Base-by-base conservation (phyloP, 176 grass and related monocot genomes). In the Ananas comosus region DNA sequence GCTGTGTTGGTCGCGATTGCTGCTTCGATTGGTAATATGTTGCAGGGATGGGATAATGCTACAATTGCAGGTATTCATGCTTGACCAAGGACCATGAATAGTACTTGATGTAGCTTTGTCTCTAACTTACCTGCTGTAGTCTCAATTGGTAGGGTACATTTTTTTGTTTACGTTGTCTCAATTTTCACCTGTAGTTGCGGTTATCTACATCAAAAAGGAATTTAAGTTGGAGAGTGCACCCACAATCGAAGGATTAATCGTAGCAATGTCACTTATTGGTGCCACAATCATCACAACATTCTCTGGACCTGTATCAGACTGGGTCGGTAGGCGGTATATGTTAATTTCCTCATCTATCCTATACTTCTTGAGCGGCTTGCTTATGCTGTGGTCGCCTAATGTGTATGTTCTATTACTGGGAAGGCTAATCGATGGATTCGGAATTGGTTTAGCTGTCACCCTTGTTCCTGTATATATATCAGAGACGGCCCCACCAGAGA, bases 1-100 rank as follows among this genome's bases (percentile, higher is more conserved):
- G 86, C 88, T 1, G 88, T 86, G 66, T 64, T 87, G 4, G 92
- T 89, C 3, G 86, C 92, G 3, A 75, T 87, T 13, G 78, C 92
- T 0, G 92, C 88, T 12, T 87, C 88, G 42, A 59, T 96, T 48
- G 88, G 88, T 29, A 96, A 96, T 79, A 28, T 89, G 70, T 63
- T 96, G 25, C 92, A 92, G 76, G 92, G 92, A 11, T 96, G 92
- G 92, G 88, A 96, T 85, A 96, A 92, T 64, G 88, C 92, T 50
- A 92, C 92, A 10, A 96, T 96, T 63, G 81, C 92, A 78, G 83
- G 83, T 81, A 53, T 76, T 51, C 12, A 42, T 61, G 53, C 57
- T 48, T 12, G 48, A 69, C 9, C 12, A 66, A 17, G 17, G 4
- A 4, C 33, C 49, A 3, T n/a, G 16, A 1, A 49, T 53, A 11